Conservation (phyloP, 176 grass and related monocot genomes). For the Poa annua region DNA sequence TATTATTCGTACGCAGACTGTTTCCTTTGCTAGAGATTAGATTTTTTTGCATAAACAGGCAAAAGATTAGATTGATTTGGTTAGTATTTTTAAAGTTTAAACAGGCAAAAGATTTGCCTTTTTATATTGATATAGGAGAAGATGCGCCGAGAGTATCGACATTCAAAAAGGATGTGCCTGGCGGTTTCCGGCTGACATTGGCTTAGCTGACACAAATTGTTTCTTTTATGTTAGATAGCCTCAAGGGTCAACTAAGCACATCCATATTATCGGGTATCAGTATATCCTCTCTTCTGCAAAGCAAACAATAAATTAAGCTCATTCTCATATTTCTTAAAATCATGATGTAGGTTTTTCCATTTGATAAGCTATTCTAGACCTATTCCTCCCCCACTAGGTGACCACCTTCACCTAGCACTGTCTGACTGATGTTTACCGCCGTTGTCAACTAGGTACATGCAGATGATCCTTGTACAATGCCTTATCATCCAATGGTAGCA, state of each 20-base stretch:
- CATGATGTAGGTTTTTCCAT: neutral
- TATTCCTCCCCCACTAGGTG: neutral
- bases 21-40: neutral
- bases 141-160: too few species aligned
- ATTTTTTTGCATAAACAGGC: too few species aligned
- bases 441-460: neutral
- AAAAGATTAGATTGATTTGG: constrained; percentile 4
- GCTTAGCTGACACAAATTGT: too few species aligned
- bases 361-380: neutral
- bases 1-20: neutral
- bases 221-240: neutral
- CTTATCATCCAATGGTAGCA: constrained; percentile 30
- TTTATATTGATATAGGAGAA: too few species aligned
- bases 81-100: too few species aligned
- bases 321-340: constrained; percentile 13
- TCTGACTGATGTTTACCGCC: neutral
- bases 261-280: neutral
- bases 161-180: too few species aligned
- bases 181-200: too few species aligned
- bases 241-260: neutral
- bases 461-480: neutral
- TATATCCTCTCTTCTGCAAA: neutral
- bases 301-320: neutral
- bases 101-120: too few species aligned
- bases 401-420: neutral